A percentile compares a stretch with the other conserved stretches of the same genome.
phyloP scores from a whole-genome alignment of 768 basidiomycete species.

The Punctularia strigosozonata region DNA sequence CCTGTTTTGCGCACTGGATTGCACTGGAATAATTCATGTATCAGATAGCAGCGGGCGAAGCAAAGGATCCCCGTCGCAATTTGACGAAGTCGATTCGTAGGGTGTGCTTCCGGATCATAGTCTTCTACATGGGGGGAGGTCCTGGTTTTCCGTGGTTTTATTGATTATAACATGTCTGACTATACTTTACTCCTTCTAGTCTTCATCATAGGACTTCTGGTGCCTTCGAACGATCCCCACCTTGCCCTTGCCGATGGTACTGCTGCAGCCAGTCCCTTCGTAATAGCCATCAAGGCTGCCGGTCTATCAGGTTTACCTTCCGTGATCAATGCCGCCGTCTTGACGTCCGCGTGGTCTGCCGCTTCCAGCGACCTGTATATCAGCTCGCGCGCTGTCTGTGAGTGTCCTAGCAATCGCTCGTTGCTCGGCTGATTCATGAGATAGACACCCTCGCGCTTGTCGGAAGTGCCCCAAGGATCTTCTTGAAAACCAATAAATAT shows the following conservation, averaged over 20 bases:
- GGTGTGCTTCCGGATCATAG: conserved; percentile 40
- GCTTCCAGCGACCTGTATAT: conserved; percentile 42
- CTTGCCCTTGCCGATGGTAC: conserved; percentile 25
- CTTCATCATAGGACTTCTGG: conserved; percentile 35
- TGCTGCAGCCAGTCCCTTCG: conserved; percentile 41
- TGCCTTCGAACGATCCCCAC: conserved; percentile 31
- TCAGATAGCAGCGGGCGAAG: conserved; percentile 33
- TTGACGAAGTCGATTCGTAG: conserved; percentile 26
- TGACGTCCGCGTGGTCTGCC: conserved; percentile 48
- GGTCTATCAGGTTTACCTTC: conserved; percentile 49
- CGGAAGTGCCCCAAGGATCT: conserved; percentile 77
- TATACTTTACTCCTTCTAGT: too few relatives aligned
- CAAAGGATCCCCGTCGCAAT: conserved; percentile 35
- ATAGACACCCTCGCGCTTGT: conserved; percentile 69
- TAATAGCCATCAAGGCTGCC: conserved; percentile 42
- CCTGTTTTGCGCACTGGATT: not conserved
- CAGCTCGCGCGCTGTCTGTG: conserved; percentile 28
- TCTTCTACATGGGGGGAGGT: conserved; percentile 34
- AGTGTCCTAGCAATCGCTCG: conserved; percentile 1
- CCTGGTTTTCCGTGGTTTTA: too few relatives aligned
- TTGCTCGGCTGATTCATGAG: too few relatives aligned
- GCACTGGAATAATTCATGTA: not conserved
- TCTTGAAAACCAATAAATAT: conserved; percentile 50
- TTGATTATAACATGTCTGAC: too few relatives aligned
- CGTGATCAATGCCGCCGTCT: conserved; percentile 28